These are phyloP conservation scores for Camelina neglecta DNA, from an alignment of 345 rosid species.

Conservation along the genomic window DNA sequence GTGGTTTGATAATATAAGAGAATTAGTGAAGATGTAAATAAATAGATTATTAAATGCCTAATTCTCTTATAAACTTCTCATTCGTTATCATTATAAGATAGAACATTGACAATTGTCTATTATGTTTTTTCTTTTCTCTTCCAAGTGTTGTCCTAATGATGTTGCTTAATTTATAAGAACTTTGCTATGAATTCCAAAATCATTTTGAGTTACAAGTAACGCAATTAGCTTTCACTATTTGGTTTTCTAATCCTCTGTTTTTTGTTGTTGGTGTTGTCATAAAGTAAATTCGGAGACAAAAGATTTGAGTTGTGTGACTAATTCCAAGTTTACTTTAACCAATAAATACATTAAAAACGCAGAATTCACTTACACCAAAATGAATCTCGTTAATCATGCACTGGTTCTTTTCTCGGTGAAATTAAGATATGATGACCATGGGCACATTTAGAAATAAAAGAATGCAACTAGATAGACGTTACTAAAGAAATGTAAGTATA, in stretches of 20 bases:
- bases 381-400: not conserved
- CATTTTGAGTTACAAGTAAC: not conserved
- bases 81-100: constrained; percentile 11
- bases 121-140: no score
- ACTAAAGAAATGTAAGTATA: no score
- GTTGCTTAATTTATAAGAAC: not conserved
- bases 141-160: not conserved
- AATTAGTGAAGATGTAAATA: constrained; percentile 38
- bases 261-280: not conserved
- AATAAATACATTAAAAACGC: not conserved
- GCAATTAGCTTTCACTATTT: not conserved
- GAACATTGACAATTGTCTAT: not conserved
- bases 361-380: not conserved
- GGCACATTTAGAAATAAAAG: not conserved
- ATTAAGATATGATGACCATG: not conserved
- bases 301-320: no score
- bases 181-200: not conserved
- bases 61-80: constrained; percentile 33
- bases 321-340: not conserved
- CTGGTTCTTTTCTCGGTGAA: no score
- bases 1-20: constrained; percentile 24
- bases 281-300: not conserved
- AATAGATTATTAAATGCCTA: constrained; percentile 28
- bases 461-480: not conserved
- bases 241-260: no score